Conservation (phyloP, 192 early-diverging fungal genomes). For the Haplosporangium gracile region DNA sequence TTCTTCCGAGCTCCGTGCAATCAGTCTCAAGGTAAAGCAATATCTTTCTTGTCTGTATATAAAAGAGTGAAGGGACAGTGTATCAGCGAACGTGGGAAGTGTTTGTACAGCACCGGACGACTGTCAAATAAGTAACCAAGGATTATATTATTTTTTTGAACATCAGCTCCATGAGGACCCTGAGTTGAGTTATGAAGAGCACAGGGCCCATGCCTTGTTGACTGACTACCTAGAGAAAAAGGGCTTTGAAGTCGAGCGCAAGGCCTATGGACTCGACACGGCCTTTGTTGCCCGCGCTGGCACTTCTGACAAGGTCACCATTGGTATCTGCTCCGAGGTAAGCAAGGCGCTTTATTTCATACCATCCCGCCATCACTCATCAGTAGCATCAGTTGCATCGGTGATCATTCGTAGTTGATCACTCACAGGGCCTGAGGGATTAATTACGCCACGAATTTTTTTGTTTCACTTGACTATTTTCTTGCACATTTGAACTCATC, state of each 20-base stretch:
- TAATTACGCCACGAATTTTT: not conserved
- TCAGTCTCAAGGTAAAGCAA: constrained; percentile 58
- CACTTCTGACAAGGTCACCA: constrained; percentile 46
- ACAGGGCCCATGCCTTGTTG: constrained; percentile 71
- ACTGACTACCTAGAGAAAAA: constrained; percentile 73
- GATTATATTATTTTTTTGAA: not conserved
- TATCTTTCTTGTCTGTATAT: not conserved
- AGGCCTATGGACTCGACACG: constrained; percentile 75
- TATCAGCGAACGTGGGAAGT: no score
- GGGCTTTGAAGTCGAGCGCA: constrained; percentile 72
- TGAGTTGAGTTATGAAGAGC: constrained; percentile 68
- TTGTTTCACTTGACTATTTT: not conserved
- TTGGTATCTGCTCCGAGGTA: constrained; percentile 54
- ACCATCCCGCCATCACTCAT: not conserved
- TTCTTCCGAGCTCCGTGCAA: constrained; percentile 55
- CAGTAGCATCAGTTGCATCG: not conserved
- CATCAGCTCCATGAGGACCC: constrained; percentile 71
- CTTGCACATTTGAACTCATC: not conserved
- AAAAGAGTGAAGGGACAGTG: no score
- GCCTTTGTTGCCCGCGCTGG: constrained; percentile 74
- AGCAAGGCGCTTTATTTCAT: not conserved
- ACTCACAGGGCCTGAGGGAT: not conserved
- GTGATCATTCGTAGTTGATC: not conserved
- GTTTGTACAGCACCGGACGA: no score
- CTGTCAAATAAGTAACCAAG: no score